Evolutionary conservation across 2,329 filamentous ascomycete genomes (phyloP), one percentile per base, ranked within the genome.

Genomic region (Ceratocystis diversiconidia): DNA sequence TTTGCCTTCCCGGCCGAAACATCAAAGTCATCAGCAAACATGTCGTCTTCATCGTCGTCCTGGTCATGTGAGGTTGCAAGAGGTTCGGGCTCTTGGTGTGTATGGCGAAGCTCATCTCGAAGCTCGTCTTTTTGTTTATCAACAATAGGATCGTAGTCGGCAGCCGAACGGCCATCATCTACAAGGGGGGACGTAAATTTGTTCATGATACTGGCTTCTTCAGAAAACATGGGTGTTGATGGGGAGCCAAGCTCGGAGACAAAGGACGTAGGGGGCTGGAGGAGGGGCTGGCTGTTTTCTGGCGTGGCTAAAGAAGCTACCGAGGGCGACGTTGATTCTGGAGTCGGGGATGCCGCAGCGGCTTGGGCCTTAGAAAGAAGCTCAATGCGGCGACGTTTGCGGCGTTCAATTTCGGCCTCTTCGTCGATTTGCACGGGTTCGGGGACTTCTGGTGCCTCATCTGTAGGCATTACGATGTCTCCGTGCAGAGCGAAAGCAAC

Each of bases 91-190:
- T 61, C 44, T 3, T 57, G 46, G n/a, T 55, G 61, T 28, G 22
- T 57, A 25, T 84, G 80, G 67, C 85, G 82, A 70, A 84, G 79
- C 69, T 86, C 85, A 71, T 89, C 85, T 66, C 87, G 84, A 67
- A 84, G 80, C 71, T 85, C 84, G 70, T 96, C 91, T 74, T 95
- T 89, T 73, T 87, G 81, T 88, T 92, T 94, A 72, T 96, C 92
- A 70, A 86, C 80, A 1, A 86, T 94, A 1, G 92, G 92, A 72
- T 96, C 90, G 73, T 96, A 96, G 74, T 96, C 90, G 67, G 90
- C 91, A 59, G 92, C 92, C n/a, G 91, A 96, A 5, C 89, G 88
- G 5, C 87, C 90, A 71, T 94, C 87, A 1, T 79, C 78, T 78
- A 12, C 19, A 48, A 59, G 62, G 12, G 25, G 30, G 15, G 65